Conservation (phyloP, 78 protist genomes). For the Anaeramoeba ignava region DNA sequence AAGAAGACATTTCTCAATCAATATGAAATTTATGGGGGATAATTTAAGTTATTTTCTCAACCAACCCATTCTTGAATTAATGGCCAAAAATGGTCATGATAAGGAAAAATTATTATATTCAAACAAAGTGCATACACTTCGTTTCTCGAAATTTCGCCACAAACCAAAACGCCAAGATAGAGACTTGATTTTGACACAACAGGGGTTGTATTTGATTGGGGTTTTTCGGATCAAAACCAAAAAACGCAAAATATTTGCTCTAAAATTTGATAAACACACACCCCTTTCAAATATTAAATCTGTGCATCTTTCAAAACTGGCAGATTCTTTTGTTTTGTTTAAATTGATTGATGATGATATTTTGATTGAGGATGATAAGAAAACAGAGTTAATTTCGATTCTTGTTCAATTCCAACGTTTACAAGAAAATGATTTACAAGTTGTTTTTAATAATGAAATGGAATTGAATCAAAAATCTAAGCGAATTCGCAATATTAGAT, state of each 20-base stretch:
- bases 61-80: neutral
- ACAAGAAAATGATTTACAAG: no score
- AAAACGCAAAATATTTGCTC: neutral
- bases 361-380: neutral
- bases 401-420: no score
- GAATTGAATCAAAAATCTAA: no score
- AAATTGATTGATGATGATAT: neutral
- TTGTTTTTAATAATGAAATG: no score
- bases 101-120: neutral
- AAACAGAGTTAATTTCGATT: neutral
- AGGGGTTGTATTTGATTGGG: neutral
- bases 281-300: neutral
- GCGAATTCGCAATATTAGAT: no score
- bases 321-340: neutral
- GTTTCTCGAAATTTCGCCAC: neutral
- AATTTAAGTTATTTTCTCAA: neutral
- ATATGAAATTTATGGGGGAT: neutral
- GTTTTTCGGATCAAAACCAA: neutral
- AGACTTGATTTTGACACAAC: neutral
- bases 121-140: neutral
- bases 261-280: neutral
- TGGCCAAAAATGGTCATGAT: neutral
- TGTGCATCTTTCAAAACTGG: neutral
- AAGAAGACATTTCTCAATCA: neutral
- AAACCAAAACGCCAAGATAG: neutral